Evolutionary conservation across 148 eudicot species (phyloP), one percentile per base, ranked within the genome.

Genomic region (Persicaria tinctoria): DNA sequence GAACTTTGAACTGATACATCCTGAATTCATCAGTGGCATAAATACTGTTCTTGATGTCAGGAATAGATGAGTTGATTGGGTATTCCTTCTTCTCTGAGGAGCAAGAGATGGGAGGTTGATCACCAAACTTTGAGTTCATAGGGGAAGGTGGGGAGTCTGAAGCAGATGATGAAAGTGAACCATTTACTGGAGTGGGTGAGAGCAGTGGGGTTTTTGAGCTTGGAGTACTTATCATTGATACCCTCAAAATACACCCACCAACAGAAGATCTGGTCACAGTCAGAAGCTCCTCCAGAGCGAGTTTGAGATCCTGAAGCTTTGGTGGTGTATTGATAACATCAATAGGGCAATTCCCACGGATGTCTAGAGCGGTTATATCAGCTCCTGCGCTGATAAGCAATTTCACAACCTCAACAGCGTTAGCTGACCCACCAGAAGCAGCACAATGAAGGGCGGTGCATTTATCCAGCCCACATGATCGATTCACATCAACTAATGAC

Each of bases 391-490:
- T 79, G 14, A 91, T 77, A 49, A 91, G 89, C 78, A 91, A 74
- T 79, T 86, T 89, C n/a, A 88, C 87, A 20, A 79, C 79, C 70
- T 89, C 87, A 79, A 83, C 82, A 8, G 88, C 86, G 72, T 87
- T 76, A 4, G 84, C 72, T 50, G 97, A 85, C 3, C 97, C 93
- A 70, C 91, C 88, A 64, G 84, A 87, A 32, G 97, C 88, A 27
- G 93, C 91, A 83, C 93, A 89, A 62, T 91, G 97, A 20, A 91
- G 93, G 59, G 93, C 91, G 59, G 93, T 89, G 78, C 83, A 82
- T 78, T 88, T 84, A 75, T 89, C 89, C 0, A 78, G 83, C 18
- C 89, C 89, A 75, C 85, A 82, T 4, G 84, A 71, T 23, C 75
- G 76, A 76, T 91, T 89, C 17, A 91, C 83, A 85, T 91, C 89